These are phyloP conservation scores for Asterionellopsis glacialis DNA, from an alignment of 108 stramenopile genomes.

Conservation along the genomic window DNA sequence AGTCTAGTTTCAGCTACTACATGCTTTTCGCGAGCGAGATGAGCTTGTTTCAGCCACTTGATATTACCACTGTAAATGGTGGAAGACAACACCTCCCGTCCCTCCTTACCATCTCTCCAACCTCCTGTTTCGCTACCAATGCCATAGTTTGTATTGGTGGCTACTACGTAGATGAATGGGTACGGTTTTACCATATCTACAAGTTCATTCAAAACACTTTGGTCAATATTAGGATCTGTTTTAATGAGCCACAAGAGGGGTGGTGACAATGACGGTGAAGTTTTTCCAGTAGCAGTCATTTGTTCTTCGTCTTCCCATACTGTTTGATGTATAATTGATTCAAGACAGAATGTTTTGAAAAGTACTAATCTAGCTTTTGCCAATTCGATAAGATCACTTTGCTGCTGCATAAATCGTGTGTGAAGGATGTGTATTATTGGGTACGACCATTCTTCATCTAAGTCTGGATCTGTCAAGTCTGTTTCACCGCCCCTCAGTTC, in stretches of 20 bases:
- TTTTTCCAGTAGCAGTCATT: too few relatives aligned
- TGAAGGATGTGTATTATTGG: conserved; percentile 70
- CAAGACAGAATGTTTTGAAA: conserved; percentile 61
- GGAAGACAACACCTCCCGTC: conserved; percentile 33
- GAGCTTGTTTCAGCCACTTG: conserved; percentile 29
- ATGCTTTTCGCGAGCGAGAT: conserved; percentile 38
- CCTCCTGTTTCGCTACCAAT: conserved; percentile 40
- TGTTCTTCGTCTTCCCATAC: background rate
- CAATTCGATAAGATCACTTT: conserved; percentile 43
- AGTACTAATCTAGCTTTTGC: conserved; percentile 58
- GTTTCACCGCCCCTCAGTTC: too few relatives aligned
- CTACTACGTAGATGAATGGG: conserved; percentile 47
- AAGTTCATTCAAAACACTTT: conserved; percentile 31
- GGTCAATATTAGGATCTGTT: conserved; percentile 63
- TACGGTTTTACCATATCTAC: conserved; percentile 40
- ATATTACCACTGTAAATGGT: conserved; percentile 32
- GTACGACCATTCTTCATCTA: background rate
- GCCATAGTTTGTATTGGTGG: conserved; percentile 55
- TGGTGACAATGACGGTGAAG: conserved; percentile 19
- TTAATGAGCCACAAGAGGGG: conserved; percentile 81
- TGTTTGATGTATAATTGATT: conserved; percentile 32
- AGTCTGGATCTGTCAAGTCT: too few relatives aligned
- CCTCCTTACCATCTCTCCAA: conserved; percentile 57
- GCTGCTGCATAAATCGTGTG: conserved; percentile 85
- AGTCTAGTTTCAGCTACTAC: conserved; percentile 72